Base-by-base conservation (phyloP, 192 early-diverging fungal species). In the Dissophora ornata region DNA sequence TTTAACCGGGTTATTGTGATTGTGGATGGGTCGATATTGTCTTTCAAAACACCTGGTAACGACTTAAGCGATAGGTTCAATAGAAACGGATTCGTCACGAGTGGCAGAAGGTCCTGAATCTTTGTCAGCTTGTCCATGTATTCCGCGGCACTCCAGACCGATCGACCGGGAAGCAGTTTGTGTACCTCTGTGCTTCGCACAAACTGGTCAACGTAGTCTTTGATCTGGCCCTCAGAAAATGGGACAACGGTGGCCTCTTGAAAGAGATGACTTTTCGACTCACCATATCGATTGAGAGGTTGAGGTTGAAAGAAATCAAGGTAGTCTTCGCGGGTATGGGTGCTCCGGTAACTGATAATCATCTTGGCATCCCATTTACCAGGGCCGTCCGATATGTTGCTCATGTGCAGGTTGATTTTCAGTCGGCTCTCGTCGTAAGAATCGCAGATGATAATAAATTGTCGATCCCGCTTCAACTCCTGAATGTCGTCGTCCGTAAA, bases 381-480 rank as follows among this genome's bases (percentile, higher is more conserved):
- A 28, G 4, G 62, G 9, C 42, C 49, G 49, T 63, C 53, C 2
- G 53, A 51, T 25, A 18, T 26, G 19, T 63, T 63, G 62, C 24
- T 53, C 3, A 18, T 21, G 38, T 63, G 26, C 12, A 63, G 36
- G 40, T 63, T 63, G 62, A 40, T 22, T 4, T 4, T 40, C 40
- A 30, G 28, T 18, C 34, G 48, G 22, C 49, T 53, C 38, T 63
- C 62, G 38, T 63, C 62, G 40, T 63, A 63, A 11, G 25, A 25
- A 40, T 63, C 62, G 50, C 62, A 63, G 62, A 63, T 28, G 25
- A 63, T 42, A 25, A 53, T 40, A 24, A 63, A 63, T 28, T 42
- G 16, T 2, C 62, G 62, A 21, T 52, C 25, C 26, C 21, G 48
- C 49, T 53, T 63, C 62, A 63, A 19, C 28, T 63, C 62, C 62